phyloP scores from a whole-genome alignment of 2,329 filamentous ascomycete species.

The Ceratocystis huliohia region DNA sequence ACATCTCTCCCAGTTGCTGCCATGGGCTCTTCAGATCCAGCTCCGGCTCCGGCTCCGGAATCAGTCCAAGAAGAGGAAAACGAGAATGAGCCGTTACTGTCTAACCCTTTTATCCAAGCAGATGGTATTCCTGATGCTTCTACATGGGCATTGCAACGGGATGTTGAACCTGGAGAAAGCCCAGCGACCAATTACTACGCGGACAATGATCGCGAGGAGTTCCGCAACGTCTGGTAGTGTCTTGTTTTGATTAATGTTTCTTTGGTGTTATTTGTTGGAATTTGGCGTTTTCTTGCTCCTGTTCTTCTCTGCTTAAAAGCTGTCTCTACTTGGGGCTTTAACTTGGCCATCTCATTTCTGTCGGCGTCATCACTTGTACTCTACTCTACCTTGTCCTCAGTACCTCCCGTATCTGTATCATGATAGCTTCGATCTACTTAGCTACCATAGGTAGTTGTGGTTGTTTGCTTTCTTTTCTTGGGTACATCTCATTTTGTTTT shows the following conservation, averaged over 20 bases:
- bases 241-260: not conserved
- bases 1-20: not conserved
- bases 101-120: conserved; percentile 18
- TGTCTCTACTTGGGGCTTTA: not conserved
- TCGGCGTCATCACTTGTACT: not conserved
- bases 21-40: not conserved
- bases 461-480: not conserved
- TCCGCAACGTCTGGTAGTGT: conserved; percentile 35
- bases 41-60: not conserved
- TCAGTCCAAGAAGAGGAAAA: not conserved
- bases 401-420: too few relatives aligned
- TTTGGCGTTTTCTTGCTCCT: conserved; percentile 6
- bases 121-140: conserved; percentile 3
- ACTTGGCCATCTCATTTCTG: not conserved
- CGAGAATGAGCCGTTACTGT: conserved; percentile 1
- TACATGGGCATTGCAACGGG: not conserved
- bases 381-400: not conserved
- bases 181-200: conserved; percentile 25
- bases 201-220: conserved; percentile 32
- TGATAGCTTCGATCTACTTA: not conserved
- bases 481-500: not conserved
- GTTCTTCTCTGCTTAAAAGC: not conserved
- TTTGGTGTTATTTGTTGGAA: not conserved
- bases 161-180: not conserved
- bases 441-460: not conserved